Evolutionary conservation across 2,329 filamentous ascomycete genomes (phyloP).

Genomic region (Penicillium thymicola): DNA sequence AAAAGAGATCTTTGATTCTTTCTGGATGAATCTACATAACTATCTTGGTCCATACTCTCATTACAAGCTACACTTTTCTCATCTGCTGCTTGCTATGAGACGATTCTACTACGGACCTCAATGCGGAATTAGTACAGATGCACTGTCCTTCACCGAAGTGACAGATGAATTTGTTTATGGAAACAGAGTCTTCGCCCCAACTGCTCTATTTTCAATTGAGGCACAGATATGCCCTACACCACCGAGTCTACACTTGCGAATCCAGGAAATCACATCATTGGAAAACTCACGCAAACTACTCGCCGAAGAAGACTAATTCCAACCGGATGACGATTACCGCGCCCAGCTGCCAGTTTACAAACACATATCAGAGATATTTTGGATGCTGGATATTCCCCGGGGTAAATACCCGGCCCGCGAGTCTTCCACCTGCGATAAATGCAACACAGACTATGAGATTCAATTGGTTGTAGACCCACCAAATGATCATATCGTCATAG

Average conservation of each 20-base stretch:
- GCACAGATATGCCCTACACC: background rate
- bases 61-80: background rate
- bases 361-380: background rate
- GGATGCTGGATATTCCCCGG: background rate
- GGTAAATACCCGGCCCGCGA: background rate
- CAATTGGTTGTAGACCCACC: background rate
- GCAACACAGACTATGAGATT: background rate
- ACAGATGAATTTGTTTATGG: fast-evolving
- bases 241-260: background rate
- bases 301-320: too few relatives aligned
- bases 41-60: fast-evolving
- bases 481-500: background rate
- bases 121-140: background rate
- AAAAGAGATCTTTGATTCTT: fast-evolving
- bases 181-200: too few relatives aligned
- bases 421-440: background rate
- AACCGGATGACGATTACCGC: background rate
- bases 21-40: background rate
- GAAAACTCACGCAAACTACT: fast-evolving
- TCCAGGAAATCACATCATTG: background rate
- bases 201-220: background rate
- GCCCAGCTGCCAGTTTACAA: background rate
- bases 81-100: background rate
- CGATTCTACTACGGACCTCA: background rate
- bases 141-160: background rate